Evolutionary conservation across 2,329 filamentous ascomycete genomes (phyloP), one percentile per base, ranked within the genome.

Genomic region (Pseudovirgaria hyperparasitica): DNA sequence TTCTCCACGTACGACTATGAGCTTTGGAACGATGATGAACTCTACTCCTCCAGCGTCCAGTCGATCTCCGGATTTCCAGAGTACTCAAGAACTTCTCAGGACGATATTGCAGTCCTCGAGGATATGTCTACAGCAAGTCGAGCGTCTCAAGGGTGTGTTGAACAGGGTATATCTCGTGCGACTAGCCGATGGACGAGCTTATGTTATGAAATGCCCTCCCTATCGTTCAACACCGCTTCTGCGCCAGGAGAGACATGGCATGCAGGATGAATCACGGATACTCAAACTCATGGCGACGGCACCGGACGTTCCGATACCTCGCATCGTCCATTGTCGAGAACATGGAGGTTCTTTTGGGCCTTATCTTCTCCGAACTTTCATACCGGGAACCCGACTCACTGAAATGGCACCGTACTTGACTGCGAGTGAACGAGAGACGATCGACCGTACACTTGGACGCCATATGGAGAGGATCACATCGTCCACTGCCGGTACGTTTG

Each of bases 401-500:
- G 43, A 52, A 7, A 19, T 53, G 5, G 28, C 37, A 9, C 22
- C 39, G n/a, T 36, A 39, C 15, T 41, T 63, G 15, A 52, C 57
- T 8, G 15, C 39, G 13, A 35, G 37, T 14, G 51, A 57, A 26
- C 43, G 50, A n/a, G 44, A 37, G 2, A 34, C 34, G 8, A 54
- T 62, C 23, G 56, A 63, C 29, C 45, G 44, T 15, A 50, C 52
- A 19, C 36, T 62, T 2, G 60, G 60, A 4, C 30, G 40, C 10
- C 48, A 55, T 29, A 43, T 63, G 6, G 53, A 55, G 15, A 43
- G 45, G 9, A 55, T 71, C 20, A 52, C 55, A 3, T 47, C 58
- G 12, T 50, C 68, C 19, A 53, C 54, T 7, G 60, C 64, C 5
- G 45, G 53, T 3, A 50, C 54, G 3, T 73, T 71, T 38, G 70